These are phyloP conservation scores for Cladosporium sp. DNA, from an alignment of 2,329 filamentous ascomycete genomes.

Conservation along the genomic window DNA sequence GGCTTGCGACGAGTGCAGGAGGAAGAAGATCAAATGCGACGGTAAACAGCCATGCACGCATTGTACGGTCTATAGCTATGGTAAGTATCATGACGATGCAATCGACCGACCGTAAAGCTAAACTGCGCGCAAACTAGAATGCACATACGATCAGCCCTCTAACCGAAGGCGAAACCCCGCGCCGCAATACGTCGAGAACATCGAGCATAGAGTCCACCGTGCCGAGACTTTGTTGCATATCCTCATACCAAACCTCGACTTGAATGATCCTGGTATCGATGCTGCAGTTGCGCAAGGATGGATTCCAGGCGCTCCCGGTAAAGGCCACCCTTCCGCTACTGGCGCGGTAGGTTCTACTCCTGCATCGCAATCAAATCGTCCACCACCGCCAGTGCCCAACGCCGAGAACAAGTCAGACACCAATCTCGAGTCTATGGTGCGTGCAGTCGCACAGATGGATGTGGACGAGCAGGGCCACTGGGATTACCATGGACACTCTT, in stretches of 20 bases:
- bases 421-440: constrained; percentile 89
- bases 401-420: constrained; percentile 53
- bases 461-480: constrained; percentile 86
- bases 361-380: constrained; percentile 22
- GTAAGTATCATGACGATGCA: constrained; percentile 48
- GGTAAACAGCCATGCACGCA: constrained; percentile 65
- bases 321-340: constrained; percentile 19
- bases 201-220: constrained; percentile 77
- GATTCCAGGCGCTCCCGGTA: constrained; percentile 34
- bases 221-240: constrained; percentile 75
- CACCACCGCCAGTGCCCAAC: constrained; percentile 34
- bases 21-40: constrained; percentile 57
- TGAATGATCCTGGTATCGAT: constrained; percentile 81
- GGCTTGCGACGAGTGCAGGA: constrained; percentile 82
- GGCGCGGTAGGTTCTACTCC: constrained; percentile 13
- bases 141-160: constrained; percentile 91
- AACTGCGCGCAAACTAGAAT: constrained; percentile 56
- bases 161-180: constrained; percentile 86
- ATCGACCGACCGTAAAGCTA: not conserved
- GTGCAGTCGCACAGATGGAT: constrained; percentile 84
- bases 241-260: constrained; percentile 76
- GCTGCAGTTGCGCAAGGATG: constrained; percentile 53
- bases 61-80: constrained; percentile 97
- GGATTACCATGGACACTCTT: constrained; percentile 94
- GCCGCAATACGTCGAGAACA: constrained; percentile 86